Percentiles rank a stretch among this genome's conserved stretches.
Conservation (phyloP, 306 rosid genomes). For the peach (Prunus persica) region DNA sequence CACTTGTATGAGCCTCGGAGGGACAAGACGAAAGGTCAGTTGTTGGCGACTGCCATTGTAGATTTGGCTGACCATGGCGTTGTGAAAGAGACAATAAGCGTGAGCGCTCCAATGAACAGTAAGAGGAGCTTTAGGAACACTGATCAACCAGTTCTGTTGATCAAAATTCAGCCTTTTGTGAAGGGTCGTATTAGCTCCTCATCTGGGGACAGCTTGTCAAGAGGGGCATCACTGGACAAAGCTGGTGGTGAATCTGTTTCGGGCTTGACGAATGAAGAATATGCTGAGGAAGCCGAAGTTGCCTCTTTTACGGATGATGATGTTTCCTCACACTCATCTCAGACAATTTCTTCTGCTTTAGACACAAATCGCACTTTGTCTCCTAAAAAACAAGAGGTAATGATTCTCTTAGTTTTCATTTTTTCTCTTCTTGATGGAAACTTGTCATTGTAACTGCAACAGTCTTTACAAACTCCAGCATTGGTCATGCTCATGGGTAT, state of each 20-base stretch:
- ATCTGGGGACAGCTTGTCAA: constrained; percentile 46
- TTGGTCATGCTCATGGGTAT: no score
- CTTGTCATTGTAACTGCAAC: constrained; percentile 5
- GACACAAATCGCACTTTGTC: constrained; percentile 39
- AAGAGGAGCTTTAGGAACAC: constrained; percentile 78
- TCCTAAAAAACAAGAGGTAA: constrained; percentile 60
- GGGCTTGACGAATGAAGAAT: constrained; percentile 61
- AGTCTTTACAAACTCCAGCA: neutral
- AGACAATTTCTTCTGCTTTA: constrained; percentile 38
- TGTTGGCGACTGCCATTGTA: constrained; percentile 69
- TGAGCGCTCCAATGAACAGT: constrained; percentile 63
- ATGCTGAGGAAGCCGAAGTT: constrained; percentile 72
- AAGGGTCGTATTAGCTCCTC: constrained; percentile 44
- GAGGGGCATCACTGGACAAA: constrained; percentile 44
- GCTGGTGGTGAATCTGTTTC: constrained; percentile 61
- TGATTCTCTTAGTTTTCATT: constrained; percentile 2
- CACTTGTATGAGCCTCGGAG: constrained; percentile 80
- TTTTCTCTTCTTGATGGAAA: constrained; percentile 6
- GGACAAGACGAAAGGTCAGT: constrained; percentile 85
- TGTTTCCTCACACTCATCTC: constrained; percentile 85
- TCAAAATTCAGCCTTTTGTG: constrained; percentile 65
- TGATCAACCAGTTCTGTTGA: constrained; percentile 63
- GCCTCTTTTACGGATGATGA: constrained; percentile 84
- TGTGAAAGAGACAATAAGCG: constrained; percentile 51
- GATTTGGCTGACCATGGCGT: constrained; percentile 88